Conservation (phyloP, 805 yeast species). For the Cyberlindnera mississippiensis region DNA sequence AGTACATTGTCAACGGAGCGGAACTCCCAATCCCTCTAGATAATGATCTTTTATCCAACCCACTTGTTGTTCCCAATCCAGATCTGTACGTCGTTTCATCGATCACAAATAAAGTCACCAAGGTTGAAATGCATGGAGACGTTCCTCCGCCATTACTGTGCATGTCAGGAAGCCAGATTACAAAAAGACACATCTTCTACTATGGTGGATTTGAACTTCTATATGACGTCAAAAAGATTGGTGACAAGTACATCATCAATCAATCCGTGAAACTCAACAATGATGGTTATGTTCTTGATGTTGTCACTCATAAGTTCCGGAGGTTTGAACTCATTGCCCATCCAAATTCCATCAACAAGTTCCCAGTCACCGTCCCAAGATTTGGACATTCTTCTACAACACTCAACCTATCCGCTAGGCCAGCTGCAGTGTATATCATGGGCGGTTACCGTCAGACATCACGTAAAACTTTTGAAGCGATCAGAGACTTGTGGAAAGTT, state of each 20-base stretch:
- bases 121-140: conserved; percentile 35
- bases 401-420: conserved; percentile 14
- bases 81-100: conserved; percentile 35
- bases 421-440: conserved; percentile 39
- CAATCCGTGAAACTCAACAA: conserved; percentile 46
- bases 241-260: conserved; percentile 27
- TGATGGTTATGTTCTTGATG: conserved; percentile 58
- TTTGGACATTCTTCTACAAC: conserved; percentile 38
- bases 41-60: conserved; percentile 37
- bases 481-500: conserved; percentile 40
- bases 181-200: conserved; percentile 53
- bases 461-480: conserved; percentile 30
- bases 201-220: conserved; percentile 65
- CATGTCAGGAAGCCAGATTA: conserved; percentile 44
- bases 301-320: conserved; percentile 42
- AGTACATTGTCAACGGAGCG: conserved; percentile 36
- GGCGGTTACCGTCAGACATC: conserved; percentile 44
- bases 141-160: conserved; percentile 52
- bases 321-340: conserved; percentile 38
- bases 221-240: conserved; percentile 32
- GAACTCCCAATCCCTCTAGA: conserved; percentile 46
- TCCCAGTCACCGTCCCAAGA: conserved; percentile 34
- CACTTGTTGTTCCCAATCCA: conserved; percentile 38
- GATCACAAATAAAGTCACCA: conserved; percentile 36
- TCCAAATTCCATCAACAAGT: conserved; percentile 28